phyloP scores from a whole-genome alignment of 176 grass and related monocot species.

The Elymus sibiricus region DNA sequence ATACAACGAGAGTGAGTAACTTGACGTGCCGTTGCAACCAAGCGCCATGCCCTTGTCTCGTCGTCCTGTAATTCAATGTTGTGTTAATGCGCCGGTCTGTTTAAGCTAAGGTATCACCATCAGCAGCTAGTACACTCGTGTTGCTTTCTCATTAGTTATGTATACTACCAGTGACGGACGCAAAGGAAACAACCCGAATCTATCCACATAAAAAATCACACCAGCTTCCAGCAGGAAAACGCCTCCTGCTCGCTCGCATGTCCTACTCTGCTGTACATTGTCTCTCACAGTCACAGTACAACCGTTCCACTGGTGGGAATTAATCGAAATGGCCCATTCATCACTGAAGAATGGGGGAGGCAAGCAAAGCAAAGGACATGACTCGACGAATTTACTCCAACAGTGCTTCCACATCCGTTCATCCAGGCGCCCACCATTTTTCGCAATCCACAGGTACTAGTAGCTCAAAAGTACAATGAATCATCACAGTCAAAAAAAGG shows the following conservation, averaged over 20 bases:
- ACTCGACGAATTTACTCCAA: background rate
- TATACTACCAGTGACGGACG: too few species aligned
- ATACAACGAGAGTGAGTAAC: too few species aligned
- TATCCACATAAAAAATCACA: too few species aligned
- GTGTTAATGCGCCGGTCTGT: background rate
- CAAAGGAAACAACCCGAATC: too few species aligned
- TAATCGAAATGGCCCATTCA: background rate
- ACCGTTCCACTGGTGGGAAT: background rate
- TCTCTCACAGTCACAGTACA: background rate
- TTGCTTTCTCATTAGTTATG: background rate
- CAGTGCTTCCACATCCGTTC: conserved; percentile 4
- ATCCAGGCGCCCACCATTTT: conserved; percentile 12
- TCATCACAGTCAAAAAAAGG: background rate
- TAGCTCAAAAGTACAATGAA: background rate
- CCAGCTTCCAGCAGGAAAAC: too few species aligned
- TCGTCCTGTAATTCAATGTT: background rate
- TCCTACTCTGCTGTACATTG: too few species aligned
- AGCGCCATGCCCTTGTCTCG: background rate
- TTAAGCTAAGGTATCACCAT: background rate
- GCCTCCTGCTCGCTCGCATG: too few species aligned
- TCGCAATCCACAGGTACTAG: conserved; percentile 10
- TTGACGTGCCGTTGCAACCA: background rate
- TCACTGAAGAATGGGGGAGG: background rate
- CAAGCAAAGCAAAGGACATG: background rate
- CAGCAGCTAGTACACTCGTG: background rate